A percentile compares a stretch with the other conserved stretches of the same genome.
Evolutionary conservation across 1,284 basidiomycete genomes (phyloP).

Genomic region (Leccinum pachyderme): DNA sequence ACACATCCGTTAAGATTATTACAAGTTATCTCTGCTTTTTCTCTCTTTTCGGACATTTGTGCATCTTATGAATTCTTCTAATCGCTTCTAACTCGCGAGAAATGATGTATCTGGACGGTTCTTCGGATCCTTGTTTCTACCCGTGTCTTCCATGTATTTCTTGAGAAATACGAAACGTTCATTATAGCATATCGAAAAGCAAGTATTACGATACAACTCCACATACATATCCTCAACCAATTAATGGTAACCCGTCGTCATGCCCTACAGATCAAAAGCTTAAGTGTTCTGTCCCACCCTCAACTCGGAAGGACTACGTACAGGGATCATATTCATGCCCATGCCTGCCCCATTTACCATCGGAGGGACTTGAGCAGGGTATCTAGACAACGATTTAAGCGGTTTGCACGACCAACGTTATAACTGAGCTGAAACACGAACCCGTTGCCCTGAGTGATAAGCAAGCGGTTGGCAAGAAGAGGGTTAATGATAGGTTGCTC

Average conservation of each 20-base stretch:
- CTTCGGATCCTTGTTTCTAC: not conserved
- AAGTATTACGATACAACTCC: conserved; percentile 28
- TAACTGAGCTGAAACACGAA: conserved; percentile 24
- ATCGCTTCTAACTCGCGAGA: conserved; percentile 15
- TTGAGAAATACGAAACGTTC: conserved; percentile 13
- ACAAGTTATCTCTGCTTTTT: not conserved
- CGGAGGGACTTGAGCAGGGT: conserved; percentile 43
- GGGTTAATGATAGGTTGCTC: conserved; percentile 84
- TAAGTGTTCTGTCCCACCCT: conserved; percentile 12
- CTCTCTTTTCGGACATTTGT: conserved; percentile 9
- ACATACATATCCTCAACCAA: conserved; percentile 2
- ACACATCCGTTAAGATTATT: not conserved
- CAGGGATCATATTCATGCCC: conserved; percentile 39
- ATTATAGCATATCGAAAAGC: conserved; percentile 28
- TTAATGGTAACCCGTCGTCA: conserved; percentile 36
- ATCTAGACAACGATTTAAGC: conserved; percentile 30
- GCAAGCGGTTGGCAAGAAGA: conserved; percentile 49
- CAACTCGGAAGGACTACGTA: conserved; percentile 27
- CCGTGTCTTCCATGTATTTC: conserved; percentile 15
- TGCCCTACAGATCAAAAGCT: conserved; percentile 16
- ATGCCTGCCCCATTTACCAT: conserved; percentile 41
- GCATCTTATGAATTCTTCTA: conserved; percentile 22
- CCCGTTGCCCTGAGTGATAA: conserved; percentile 72
- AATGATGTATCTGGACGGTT: not conserved
- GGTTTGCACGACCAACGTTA: not conserved